Evolutionary conservation across 208 protist species (phyloP), one percentile per base, ranked within the genome.

Genomic region (Acanthamoeba triangularis): DNA sequence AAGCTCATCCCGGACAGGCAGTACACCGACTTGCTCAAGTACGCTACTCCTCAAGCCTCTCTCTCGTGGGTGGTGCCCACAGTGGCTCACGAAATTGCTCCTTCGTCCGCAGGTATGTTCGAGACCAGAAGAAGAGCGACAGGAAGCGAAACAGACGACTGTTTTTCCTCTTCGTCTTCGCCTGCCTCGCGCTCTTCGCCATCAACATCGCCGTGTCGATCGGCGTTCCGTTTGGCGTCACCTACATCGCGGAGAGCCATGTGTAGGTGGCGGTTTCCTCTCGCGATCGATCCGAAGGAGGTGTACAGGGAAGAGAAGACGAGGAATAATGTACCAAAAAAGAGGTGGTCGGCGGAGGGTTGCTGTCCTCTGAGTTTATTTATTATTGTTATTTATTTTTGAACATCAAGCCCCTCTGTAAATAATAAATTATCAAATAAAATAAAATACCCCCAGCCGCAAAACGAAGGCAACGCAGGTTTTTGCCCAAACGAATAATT

Each of bases 1-100:
- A 80, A 80, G 72, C 72, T 80, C 72, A 80, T 80, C 16, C 72
- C 72, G 8, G 72, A 80, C 33, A 25, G 72, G 18, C 72, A 80
- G 35, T 80, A 80, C 72, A 80, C 33, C 37, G 72, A 80, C 72
- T 16, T 80, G 35, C 72, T 80, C 37, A 37, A 44, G 72, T 80
- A 44, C 30, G 72, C 0, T 30, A 37, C 37, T 18, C 33, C 33
- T 44, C 30, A 49, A 1, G 7, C 5, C 72, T 49, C 5, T 10
- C 69, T 78, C 37, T 78, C 37, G 30, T 80, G 35, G 2, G 16
- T 59, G 54, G 54, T 59, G 54, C 52, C 3, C 10, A 5, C 28
- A n/a, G 8, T 30, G 61, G 28, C 54, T 59, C 20, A 16, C 54
- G 13, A 5, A 1, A 16, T 30, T 67, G 23, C 28, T 33, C 25